Conservation (phyloP, 169 alveolate genomes). For the Cryptosporidium viatorum region DNA sequence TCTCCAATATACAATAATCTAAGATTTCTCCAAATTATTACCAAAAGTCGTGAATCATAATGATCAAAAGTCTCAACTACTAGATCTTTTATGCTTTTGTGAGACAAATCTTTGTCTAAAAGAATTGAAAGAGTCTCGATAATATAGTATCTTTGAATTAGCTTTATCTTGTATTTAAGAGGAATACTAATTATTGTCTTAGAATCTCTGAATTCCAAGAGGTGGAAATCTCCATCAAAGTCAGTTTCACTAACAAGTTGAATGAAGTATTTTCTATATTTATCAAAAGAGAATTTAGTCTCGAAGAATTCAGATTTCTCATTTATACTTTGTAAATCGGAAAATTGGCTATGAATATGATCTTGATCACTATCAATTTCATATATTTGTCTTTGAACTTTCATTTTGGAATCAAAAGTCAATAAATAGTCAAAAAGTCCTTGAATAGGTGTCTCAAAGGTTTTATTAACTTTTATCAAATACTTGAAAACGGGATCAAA, state of each 20-base stretch:
- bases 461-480: not conserved
- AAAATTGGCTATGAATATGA: not conserved
- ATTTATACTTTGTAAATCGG: not conserved
- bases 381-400: not conserved
- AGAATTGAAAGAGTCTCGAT: not conserved
- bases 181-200: not conserved
- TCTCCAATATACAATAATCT: not conserved
- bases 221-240: not conserved
- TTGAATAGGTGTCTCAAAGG: not conserved
- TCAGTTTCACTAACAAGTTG: not conserved
- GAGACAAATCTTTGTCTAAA: not conserved
- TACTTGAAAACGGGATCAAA: not conserved
- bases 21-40: not conserved
- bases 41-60: not conserved
- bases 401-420: not conserved
- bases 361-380: too few species aligned
- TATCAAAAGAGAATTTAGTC: not conserved
- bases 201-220: not conserved
- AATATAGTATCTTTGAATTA: slow-evolving; percentile 7
- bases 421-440: not conserved
- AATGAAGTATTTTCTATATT: not conserved
- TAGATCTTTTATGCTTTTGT: not conserved
- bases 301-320: not conserved
- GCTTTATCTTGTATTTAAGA: not conserved
- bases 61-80: not conserved